phyloP scores from a whole-genome alignment of 2,329 filamentous ascomycete species.

The Aureobasidium vineae region DNA sequence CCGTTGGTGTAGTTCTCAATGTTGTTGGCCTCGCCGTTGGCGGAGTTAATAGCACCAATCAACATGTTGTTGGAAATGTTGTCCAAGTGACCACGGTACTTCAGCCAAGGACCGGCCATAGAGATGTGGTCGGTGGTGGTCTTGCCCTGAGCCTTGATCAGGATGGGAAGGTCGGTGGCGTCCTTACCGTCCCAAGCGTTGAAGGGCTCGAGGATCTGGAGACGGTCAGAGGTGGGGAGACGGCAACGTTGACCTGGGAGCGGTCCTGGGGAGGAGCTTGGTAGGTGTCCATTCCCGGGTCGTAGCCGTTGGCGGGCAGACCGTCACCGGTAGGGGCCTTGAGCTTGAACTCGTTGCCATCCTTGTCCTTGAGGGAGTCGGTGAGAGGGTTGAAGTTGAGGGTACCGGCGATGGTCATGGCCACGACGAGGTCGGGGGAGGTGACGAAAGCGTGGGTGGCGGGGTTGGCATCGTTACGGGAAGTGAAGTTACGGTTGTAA shows the following conservation, averaged over 20 bases:
- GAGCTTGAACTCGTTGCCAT: slow-evolving; percentile 94
- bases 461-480: slow-evolving; percentile 94
- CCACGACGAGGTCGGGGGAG: slow-evolving; percentile 85
- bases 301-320: slow-evolving; percentile 79
- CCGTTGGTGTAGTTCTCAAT: slow-evolving; percentile 85
- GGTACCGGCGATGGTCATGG: slow-evolving; percentile 76
- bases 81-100: slow-evolving; percentile 98
- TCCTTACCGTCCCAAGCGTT: slow-evolving; percentile 90
- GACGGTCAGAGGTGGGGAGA: slow-evolving; percentile 86
- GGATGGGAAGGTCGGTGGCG: slow-evolving; percentile 74
- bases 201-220: slow-evolving; percentile 89
- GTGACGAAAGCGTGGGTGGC: slow-evolving; percentile 92
- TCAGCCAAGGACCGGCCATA: slow-evolving; percentile 92
- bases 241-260: slow-evolving; percentile 68
- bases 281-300: slow-evolving; percentile 90
- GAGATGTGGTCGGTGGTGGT: slow-evolving; percentile 97
- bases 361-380: slow-evolving; percentile 88
- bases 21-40: slow-evolving; percentile 97
- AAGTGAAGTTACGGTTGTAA: slow-evolving; percentile 99
- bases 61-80: slow-evolving; percentile 99
- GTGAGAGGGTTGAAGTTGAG: slow-evolving; percentile 94
- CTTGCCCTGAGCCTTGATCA: slow-evolving; percentile 97
- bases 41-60: slow-evolving; percentile 94
- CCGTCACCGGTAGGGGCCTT: slow-evolving; percentile 74
- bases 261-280: slow-evolving; percentile 88